Evolutionary conservation across 1,284 basidiomycete genomes (phyloP).

Genomic region (Puccinia coronata): DNA sequence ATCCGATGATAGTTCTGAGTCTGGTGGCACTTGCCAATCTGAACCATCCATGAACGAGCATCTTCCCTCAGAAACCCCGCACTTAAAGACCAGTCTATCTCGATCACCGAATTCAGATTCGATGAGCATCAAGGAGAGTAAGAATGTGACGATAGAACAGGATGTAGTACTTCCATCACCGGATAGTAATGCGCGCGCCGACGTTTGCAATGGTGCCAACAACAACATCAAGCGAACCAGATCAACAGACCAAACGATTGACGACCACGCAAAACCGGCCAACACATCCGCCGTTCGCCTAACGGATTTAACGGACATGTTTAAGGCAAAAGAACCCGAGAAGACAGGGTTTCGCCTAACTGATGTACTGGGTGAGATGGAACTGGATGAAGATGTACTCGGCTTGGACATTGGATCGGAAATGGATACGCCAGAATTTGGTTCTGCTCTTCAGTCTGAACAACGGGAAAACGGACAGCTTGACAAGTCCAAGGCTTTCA

Average conservation of each 20-base stretch:
- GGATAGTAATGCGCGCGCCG: neutral
- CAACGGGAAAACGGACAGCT: neutral
- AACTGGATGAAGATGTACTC: conserved; percentile 33
- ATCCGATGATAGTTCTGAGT: neutral
- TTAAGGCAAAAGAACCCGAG: conserved; percentile 46
- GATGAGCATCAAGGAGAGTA: neutral
- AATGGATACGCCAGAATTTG: neutral
- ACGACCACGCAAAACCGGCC: neutral
- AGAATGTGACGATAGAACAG: neutral
- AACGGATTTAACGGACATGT: conserved; percentile 43
- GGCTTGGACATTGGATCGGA: neutral
- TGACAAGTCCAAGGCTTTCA: conserved; percentile 8
- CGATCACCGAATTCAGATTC: neutral
- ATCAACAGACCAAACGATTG: neutral
- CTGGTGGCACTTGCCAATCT: neutral
- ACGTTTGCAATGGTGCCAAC: neutral
- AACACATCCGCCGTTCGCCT: conserved; percentile 23
- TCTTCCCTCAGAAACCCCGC: neutral
- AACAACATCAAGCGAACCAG: neutral
- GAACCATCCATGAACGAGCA: neutral
- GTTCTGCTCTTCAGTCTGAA: neutral
- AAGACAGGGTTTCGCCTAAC: conserved; percentile 32
- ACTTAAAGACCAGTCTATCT: neutral
- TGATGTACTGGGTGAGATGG: conserved; percentile 30
- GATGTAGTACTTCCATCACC: neutral